Base-by-base conservation (phyloP, 805 yeast genomes). In the Saccharomycopsis sp. region DNA sequence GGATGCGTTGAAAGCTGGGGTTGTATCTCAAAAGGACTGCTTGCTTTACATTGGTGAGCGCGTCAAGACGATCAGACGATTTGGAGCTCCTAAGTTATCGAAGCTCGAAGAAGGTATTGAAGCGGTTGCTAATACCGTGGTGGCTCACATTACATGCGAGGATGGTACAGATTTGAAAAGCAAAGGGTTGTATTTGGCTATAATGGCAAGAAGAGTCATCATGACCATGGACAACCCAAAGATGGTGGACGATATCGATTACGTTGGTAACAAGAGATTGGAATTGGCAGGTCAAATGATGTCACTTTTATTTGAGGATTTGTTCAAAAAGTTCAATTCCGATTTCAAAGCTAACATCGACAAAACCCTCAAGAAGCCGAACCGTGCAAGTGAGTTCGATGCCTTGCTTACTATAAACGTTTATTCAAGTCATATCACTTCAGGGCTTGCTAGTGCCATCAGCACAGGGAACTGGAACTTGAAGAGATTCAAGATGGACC, bases 391-490 rank as follows among this genome's bases (percentile, higher is more conserved):
- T 46, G 97, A 89, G 57, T 92, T 89, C 55, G 96, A 92, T 62
- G 97, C 98, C 0, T 65, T 89, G 34, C 62, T 89, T 46, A 82
- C 85, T 43, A 86, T 92, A 56, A 82, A 85, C 50, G 86, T 87
- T 38, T 96, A 89, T 59, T 82, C 95, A 4, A 84, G 84, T 54
- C 87, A 88, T 55, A 88, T 92, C 50, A 86, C 98, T 10, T 81
- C 82, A 56, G 98, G 98, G 22, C 67, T 92, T 61, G 88, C 87
- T 58, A 73, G 97, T 55, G 96, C 99, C 33, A 92, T 92, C 36
- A 88, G 97, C 12, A 92, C 99, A 0, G 99, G 99, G 52, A 92
- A 92, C 60, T 92, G 99, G 99, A 86, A 96, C 2, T 71, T 92
- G 56, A 92, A 92, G 64, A 82, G 99, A 66, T 92, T 92, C 69